These are phyloP conservation scores for Saccharomycopsis hybrid DNA, from an alignment of 1,139 yeast genomes.

Conservation along the genomic window DNA sequence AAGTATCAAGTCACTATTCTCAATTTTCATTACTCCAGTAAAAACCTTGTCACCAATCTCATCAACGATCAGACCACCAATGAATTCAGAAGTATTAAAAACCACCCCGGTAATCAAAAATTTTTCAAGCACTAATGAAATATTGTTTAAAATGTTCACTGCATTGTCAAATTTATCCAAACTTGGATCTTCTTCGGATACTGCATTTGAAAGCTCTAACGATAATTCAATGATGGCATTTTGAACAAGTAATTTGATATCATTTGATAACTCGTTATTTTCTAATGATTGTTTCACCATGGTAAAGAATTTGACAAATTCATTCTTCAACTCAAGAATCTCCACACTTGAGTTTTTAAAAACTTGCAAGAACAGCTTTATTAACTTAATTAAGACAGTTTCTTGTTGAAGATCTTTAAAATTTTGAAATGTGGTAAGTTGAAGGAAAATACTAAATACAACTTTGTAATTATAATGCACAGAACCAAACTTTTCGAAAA, in stretches of 20 bases:
- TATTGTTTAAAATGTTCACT: background rate
- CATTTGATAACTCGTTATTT: conserved; percentile 8
- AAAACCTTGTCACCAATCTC: conserved; percentile 34
- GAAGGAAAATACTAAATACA: conserved; percentile 10
- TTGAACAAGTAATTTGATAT: conserved; percentile 16
- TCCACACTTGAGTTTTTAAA: conserved; percentile 10
- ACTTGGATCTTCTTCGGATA: background rate
- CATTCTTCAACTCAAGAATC: conserved; percentile 7
- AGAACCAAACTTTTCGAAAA: conserved; percentile 11
- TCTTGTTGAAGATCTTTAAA: conserved; percentile 5
- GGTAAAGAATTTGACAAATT: conserved; percentile 14
- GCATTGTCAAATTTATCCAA: background rate
- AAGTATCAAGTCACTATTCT: too few relatives aligned
- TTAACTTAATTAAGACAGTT: conserved; percentile 5
- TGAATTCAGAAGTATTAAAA: conserved; percentile 14
- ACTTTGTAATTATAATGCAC: conserved; percentile 5
- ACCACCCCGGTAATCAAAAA: conserved; percentile 17
- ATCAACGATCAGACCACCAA: conserved; percentile 15
- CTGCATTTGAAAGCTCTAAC: conserved; percentile 8
- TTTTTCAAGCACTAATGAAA: conserved; percentile 10
- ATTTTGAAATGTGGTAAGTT: conserved; percentile 5
- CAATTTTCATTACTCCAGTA: conserved; percentile 23
- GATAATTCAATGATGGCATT: conserved; percentile 18
- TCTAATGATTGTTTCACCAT: conserved; percentile 7
- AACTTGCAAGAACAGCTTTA: conserved; percentile 12